phyloP scores from a whole-genome alignment of 805 yeast genomes.

The Candida xiaguanensis region DNA sequence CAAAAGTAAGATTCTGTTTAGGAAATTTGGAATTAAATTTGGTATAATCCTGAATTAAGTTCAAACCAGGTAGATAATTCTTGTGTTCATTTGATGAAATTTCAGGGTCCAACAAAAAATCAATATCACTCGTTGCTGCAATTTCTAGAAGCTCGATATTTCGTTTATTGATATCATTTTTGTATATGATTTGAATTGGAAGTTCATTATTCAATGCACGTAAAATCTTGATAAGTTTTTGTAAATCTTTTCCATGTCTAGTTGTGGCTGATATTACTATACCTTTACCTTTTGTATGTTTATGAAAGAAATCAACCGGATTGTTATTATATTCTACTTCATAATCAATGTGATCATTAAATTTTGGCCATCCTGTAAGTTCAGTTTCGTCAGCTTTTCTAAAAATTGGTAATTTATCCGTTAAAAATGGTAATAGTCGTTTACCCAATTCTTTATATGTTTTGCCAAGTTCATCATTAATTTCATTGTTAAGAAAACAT shows the following conservation, averaged over 20 bases:
- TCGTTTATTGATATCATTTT: slow-evolving; percentile 20
- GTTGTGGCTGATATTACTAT: slow-evolving; percentile 29
- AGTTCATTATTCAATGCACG: slow-evolving; percentile 28
- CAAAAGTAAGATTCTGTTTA: slow-evolving; percentile 24
- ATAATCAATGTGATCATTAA: slow-evolving; percentile 3
- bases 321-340: slow-evolving; percentile 11
- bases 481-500: slow-evolving; percentile 20
- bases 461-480: slow-evolving; percentile 5
- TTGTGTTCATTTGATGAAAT: slow-evolving; percentile 16
- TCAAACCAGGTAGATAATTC: slow-evolving; percentile 17
- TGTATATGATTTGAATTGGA: slow-evolving; percentile 30
- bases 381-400: slow-evolving; percentile 2
- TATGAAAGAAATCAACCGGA: slow-evolving; percentile 39
- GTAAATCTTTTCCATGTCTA: slow-evolving; percentile 18
- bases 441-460: slow-evolving; percentile 15
- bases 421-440: slow-evolving; percentile 27
- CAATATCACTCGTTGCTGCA: slow-evolving; percentile 16
- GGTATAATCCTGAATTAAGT: slow-evolving; percentile 12
- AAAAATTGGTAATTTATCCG: slow-evolving; percentile 20
- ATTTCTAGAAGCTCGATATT: slow-evolving; percentile 19
- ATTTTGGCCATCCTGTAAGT: slow-evolving; percentile 6
- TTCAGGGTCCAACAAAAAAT: slow-evolving; percentile 15
- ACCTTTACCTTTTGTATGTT: slow-evolving; percentile 26
- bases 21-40: slow-evolving; percentile 21
- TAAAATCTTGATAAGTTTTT: slow-evolving; percentile 23